Percentiles rank a stretch among this genome's conserved stretches.
phyloP scores from a whole-genome alignment of 1,284 basidiomycete genomes.

The Ganoderma leucocontextum region DNA sequence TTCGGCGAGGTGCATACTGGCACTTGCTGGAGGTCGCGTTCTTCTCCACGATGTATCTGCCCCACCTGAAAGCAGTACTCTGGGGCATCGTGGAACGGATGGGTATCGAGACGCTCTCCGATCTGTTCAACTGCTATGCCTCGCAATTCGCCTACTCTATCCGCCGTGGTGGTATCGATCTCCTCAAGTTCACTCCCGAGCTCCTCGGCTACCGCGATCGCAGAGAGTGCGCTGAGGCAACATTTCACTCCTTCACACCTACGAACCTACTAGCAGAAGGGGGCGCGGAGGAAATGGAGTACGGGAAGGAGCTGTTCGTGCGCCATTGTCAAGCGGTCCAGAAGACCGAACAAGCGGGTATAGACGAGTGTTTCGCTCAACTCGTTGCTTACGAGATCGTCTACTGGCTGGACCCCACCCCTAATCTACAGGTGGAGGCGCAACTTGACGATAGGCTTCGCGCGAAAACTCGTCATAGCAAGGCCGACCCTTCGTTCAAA shows the following conservation, averaged over 20 bases:
- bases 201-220: constrained; percentile 77
- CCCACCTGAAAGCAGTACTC: constrained; percentile 74
- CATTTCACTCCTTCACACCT: constrained; percentile 70
- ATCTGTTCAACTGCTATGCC: constrained; percentile 83
- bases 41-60: constrained; percentile 54
- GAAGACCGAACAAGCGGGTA: constrained; percentile 58
- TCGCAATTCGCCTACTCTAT: constrained; percentile 79
- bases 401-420: constrained; percentile 49
- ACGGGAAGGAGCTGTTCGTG: constrained; percentile 60
- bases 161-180: constrained; percentile 57
- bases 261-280: constrained; percentile 58
- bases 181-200: constrained; percentile 71
- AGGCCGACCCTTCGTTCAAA: constrained; percentile 46
- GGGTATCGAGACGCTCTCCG: constrained; percentile 70
- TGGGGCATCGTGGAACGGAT: constrained; percentile 70
- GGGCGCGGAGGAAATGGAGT: constrained; percentile 38
- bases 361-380: constrained; percentile 74
- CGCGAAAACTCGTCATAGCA: constrained; percentile 43
- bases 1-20: constrained; percentile 89
- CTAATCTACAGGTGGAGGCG: constrained; percentile 11
- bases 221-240: constrained; percentile 65
- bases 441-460: constrained; percentile 50
- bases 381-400: constrained; percentile 72
- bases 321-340: constrained; percentile 72
- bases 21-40: constrained; percentile 82